Evolutionary conservation across 2,329 filamentous ascomycete genomes (phyloP).

Genomic region (Pezicula carpinea): DNA sequence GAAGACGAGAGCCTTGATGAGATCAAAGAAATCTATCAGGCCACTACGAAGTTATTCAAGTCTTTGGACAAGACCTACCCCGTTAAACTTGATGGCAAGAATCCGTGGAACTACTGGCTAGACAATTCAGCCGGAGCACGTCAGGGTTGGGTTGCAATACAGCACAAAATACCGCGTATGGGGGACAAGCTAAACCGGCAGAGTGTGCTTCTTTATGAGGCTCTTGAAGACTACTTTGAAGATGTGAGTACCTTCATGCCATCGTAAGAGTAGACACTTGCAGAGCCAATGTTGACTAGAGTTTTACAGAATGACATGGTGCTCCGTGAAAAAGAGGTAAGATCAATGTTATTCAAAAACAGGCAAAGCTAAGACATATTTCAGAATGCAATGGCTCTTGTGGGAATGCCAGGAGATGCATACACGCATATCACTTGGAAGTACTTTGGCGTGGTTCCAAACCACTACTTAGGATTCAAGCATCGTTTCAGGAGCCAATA

Average conservation of each 20-base stretch:
- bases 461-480: constrained; percentile 3
- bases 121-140: constrained; percentile 4
- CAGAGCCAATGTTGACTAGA: too few species aligned
- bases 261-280: too few species aligned
- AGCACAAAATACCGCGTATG: constrained; percentile 9
- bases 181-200: constrained; percentile 4
- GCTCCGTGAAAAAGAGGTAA: not conserved
- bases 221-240: not conserved
- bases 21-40: too few species aligned
- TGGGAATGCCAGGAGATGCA: not conserved
- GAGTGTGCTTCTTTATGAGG: not conserved
- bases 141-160: constrained; percentile 6
- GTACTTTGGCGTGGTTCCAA: constrained; percentile 1
- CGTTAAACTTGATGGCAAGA: not conserved
- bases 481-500: constrained; percentile 1
- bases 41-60: too few species aligned
- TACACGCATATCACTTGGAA: constrained; percentile 7
- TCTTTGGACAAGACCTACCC: not conserved
- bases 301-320: not conserved
- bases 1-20: too few species aligned
- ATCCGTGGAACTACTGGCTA: constrained; percentile 10
- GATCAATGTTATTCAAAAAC: too few species aligned
- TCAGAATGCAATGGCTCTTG: too few species aligned
- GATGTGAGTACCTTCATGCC: not conserved
- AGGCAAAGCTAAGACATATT: too few species aligned